Evolutionary conservation across 129 eudicot genomes (phyloP).

Genomic region (Flaveria linearis): DNA sequence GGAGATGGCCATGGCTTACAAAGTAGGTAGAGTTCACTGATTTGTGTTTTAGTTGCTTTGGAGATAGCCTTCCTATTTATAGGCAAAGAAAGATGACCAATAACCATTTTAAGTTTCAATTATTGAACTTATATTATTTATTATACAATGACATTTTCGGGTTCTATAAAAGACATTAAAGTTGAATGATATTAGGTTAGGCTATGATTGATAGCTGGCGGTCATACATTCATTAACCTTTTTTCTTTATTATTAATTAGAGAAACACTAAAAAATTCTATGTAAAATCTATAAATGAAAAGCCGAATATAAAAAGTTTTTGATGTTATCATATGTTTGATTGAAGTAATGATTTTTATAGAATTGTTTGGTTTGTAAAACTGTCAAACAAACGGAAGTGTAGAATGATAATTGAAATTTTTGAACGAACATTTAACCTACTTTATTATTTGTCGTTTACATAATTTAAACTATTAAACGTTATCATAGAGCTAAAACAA

Average conservation of each 20-base stretch:
- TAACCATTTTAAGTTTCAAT: background rate
- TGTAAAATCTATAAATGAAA: background rate
- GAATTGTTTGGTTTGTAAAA: background rate
- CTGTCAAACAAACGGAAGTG: background rate
- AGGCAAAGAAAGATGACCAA: slow-evolving; percentile 23
- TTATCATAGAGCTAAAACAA: no score
- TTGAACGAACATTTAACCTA: no score
- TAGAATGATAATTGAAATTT: background rate
- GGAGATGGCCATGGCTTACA: slow-evolving; percentile 40
- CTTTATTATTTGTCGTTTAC: no score
- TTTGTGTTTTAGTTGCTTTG: slow-evolving; percentile 27
- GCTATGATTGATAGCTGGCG: background rate
- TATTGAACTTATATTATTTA: background rate
- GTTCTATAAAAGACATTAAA: slow-evolving; percentile 6
- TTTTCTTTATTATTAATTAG: background rate
- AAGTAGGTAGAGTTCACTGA: background rate
- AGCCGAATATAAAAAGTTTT: background rate
- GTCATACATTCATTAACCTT: background rate
- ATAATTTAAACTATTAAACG: no score
- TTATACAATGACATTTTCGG: slow-evolving; percentile 5
- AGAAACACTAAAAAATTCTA: background rate
- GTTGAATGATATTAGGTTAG: slow-evolving; percentile 8
- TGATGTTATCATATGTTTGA: background rate
- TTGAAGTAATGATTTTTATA: background rate
- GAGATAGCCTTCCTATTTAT: slow-evolving; percentile 32